Evolutionary conservation across 495 filamentous ascomycete species (phyloP), one percentile per base, ranked within the genome.

Genomic region (Aspergillus nanangensis): DNA sequence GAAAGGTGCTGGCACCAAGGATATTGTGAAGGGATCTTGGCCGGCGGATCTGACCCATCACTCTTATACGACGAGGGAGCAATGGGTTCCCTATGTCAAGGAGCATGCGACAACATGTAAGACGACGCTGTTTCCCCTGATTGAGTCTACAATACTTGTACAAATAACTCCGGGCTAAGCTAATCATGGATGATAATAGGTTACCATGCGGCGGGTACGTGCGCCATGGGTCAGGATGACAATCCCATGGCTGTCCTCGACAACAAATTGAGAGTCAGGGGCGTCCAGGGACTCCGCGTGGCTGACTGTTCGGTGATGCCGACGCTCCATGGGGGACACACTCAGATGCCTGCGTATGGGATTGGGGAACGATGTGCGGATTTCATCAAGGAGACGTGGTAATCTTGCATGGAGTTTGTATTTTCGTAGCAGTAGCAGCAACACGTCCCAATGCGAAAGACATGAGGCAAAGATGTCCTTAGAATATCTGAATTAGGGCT

Each of bases 301-400:
- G 79, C 75, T 0, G 79, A 83, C 55, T 75, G 71, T 21, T 78
- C 72, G 42, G 68, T 76, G 22, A 79, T 83, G 61, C 82, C 80
- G 11, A 64, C 57, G 5, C 51, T 79, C 11, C 71, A 75, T 32
- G 73, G 75, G 8, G 75, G 78, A 11, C 79, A 82, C 41, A 78
- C 80, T 0, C 74, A 79, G 51, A 75, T 81, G 63, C 73, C 76
- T 17, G 80, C 75, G 0, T 83, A 80, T 48, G 77, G 77, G 33
- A 70, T 85, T 50, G 75, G 75, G 4, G 76, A 83, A 59, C 75
- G 77, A 46, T 80, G 75, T 32, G 77, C 75, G 0, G 78, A 79
- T 47, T 58, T 68, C n/a, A 76, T 82, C 53, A 78, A 74, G 44
- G 63, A 66, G 44, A 67, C 61, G 2, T 70, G 65, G 66, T 35